phyloP scores from a whole-genome alignment of 2,329 filamentous ascomycete genomes.

The Pseudocercospora musae region DNA sequence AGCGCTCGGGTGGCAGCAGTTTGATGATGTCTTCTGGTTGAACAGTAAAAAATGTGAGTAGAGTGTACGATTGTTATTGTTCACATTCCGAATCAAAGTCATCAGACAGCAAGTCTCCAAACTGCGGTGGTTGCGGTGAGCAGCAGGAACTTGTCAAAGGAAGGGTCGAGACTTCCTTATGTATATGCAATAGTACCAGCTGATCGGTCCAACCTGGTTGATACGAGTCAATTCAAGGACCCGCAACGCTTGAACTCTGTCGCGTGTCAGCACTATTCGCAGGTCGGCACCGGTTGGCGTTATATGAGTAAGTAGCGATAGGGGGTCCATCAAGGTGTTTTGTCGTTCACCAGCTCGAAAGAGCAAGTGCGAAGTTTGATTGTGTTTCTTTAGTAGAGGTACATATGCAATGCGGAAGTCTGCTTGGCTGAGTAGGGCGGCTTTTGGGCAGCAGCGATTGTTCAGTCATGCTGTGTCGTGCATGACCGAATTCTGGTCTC shows the following conservation, averaged over 20 bases:
- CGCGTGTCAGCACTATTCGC: background rate
- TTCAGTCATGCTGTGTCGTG: background rate
- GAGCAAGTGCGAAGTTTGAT: background rate
- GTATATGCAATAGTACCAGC: background rate
- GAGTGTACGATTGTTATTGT: background rate
- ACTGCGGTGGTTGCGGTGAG: no score
- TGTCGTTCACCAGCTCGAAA: background rate
- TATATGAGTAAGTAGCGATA: background rate
- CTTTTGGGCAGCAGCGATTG: background rate
- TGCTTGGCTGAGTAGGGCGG: background rate
- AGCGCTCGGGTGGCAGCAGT: background rate
- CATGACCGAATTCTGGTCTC: no score
- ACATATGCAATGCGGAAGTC: background rate
- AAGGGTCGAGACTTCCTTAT: background rate
- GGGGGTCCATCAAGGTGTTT: background rate
- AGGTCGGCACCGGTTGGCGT: background rate
- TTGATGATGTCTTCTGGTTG: background rate
- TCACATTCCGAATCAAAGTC: background rate
- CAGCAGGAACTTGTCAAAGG: no score
- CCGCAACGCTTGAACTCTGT: background rate
- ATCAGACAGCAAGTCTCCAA: no score
- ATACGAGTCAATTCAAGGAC: background rate
- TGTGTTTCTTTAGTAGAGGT: no score
- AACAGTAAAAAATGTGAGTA: background rate
- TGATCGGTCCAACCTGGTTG: background rate